phyloP scores from a whole-genome alignment of 108 stramenopile genomes.

The Mayamaea pseudoterrestris region DNA sequence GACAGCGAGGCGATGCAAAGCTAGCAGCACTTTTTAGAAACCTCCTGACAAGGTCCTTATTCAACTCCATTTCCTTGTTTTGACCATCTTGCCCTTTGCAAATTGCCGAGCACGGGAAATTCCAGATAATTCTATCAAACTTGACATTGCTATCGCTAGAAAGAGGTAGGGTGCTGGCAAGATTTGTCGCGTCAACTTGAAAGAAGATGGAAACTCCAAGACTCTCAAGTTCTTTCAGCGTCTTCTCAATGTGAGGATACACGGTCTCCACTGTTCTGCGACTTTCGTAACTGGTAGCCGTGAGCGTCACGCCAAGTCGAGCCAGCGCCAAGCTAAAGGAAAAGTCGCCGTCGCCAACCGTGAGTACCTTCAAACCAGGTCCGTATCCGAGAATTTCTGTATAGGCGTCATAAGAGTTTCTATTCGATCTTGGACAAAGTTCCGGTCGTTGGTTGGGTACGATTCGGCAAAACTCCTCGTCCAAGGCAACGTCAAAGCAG shows the following conservation, averaged over 20 bases:
- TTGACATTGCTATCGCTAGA: too few relatives aligned
- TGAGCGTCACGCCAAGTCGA: constrained; percentile 12
- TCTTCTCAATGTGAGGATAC: constrained; percentile 52
- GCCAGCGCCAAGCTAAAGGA: constrained; percentile 75
- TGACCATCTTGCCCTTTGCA: constrained; percentile 81
- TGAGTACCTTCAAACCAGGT: constrained; percentile 55
- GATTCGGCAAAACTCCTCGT: constrained; percentile 35
- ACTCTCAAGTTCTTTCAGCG: constrained; percentile 23
- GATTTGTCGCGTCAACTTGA: constrained; percentile 70
- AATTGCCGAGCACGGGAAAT: constrained; percentile 85
- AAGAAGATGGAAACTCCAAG: constrained; percentile 29
- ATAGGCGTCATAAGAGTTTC: neutral
- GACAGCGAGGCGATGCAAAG: constrained; percentile 27
- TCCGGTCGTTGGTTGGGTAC: constrained; percentile 75
- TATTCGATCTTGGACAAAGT: constrained; percentile 42
- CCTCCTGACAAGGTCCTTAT: constrained; percentile 50
- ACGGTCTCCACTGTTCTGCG: constrained; percentile 35
- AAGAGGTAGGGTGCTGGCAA: constrained; percentile 29
- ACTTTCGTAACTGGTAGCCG: constrained; percentile 73
- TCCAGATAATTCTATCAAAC: constrained; percentile 80
- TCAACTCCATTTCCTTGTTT: constrained; percentile 72
- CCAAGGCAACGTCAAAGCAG: constrained; percentile 64
- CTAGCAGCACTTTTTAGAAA: constrained; percentile 14
- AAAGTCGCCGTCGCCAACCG: constrained; percentile 90
- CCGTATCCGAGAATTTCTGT: constrained; percentile 32